These are phyloP conservation scores for Cercospora nicotianae DNA, from an alignment of 2,329 filamentous ascomycete genomes.

Conservation along the genomic window DNA sequence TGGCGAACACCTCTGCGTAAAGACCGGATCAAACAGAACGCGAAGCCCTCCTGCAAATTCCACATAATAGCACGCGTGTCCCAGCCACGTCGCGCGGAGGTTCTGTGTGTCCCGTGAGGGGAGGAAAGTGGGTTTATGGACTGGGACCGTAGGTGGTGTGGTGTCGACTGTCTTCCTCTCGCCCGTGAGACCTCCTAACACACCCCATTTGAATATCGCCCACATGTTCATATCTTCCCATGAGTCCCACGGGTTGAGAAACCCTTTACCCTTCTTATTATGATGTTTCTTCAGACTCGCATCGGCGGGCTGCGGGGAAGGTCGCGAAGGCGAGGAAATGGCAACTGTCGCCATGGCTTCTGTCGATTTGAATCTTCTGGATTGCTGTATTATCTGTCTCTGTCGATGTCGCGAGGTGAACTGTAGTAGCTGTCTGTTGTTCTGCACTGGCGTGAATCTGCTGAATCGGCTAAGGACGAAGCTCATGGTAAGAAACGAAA, in stretches of 20 bases:
- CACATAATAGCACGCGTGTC: conserved; percentile 90
- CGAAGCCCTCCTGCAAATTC: conserved; percentile 85
- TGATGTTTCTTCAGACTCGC: conserved; percentile 36
- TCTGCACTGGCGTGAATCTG: background rate
- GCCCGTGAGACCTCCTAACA: conserved; percentile 52
- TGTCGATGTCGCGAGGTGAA: background rate
- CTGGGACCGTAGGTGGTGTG: conserved; percentile 63
- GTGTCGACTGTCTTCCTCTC: conserved; percentile 59
- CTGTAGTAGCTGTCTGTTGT: conserved; percentile 1
- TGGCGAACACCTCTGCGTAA: conserved; percentile 82
- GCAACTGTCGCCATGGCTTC: conserved; percentile 11
- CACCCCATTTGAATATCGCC: conserved; percentile 42
- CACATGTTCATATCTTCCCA: conserved; percentile 43
- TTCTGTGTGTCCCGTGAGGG: conserved; percentile 57
- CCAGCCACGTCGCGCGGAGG: conserved; percentile 88
- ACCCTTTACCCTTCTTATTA: conserved; percentile 56
- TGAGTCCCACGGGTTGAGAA: conserved; percentile 60
- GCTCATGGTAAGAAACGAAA: conserved; percentile 10
- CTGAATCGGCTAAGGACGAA: conserved; percentile 3
- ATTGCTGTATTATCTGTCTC: background rate
- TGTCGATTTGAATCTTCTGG: background rate
- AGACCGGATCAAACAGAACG: conserved; percentile 91
- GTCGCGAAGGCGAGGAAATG: conserved; percentile 42
- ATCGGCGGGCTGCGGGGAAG: conserved; percentile 46
- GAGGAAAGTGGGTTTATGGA: conserved; percentile 68